phyloP scores from a whole-genome alignment of 1,284 basidiomycete genomes.

The Fomitiporia mediterranea region DNA sequence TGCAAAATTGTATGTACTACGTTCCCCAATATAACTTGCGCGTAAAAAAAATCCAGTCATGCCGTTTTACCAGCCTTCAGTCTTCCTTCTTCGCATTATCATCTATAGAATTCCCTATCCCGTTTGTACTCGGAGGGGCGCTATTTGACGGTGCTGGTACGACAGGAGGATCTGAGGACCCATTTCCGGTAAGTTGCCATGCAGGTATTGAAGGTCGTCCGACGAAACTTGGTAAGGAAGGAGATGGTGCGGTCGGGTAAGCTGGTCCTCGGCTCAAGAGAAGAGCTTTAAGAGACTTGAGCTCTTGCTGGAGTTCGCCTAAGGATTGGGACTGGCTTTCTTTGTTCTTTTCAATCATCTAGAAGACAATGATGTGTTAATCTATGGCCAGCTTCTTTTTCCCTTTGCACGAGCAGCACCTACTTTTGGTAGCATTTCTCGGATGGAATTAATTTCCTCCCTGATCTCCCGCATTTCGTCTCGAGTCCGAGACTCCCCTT shows the following conservation, averaged over 20 bases:
- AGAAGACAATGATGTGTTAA: conserved; percentile 9
- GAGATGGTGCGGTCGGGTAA: conserved; percentile 43
- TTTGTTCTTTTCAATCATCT: conserved; percentile 96
- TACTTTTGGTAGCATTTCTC: conserved; percentile 90
- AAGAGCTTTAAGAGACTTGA: conserved; percentile 92
- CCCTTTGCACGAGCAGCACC: no score
- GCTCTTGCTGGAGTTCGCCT: conserved; percentile 85
- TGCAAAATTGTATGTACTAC: background rate
- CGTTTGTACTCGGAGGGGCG: background rate
- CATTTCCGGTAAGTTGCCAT: conserved; percentile 66
- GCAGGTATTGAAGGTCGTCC: conserved; percentile 78
- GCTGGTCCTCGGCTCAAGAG: conserved; percentile 75
- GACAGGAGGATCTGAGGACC: background rate
- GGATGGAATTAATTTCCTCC: conserved; percentile 86
- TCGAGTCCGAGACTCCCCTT: conserved; percentile 74
- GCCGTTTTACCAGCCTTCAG: background rate
- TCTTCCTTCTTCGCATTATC: background rate
- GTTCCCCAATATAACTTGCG: no score
- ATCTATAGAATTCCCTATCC: background rate
- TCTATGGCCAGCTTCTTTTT: no score
- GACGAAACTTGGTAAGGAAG: conserved; percentile 41
- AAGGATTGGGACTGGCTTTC: conserved; percentile 77
- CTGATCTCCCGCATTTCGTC: conserved; percentile 91
- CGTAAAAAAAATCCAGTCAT: background rate
- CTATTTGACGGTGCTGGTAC: background rate